Evolutionary conservation across 768 basidiomycete species (phyloP), one percentile per base, ranked within the genome.

Genomic region (Wakefieldia striispora): DNA sequence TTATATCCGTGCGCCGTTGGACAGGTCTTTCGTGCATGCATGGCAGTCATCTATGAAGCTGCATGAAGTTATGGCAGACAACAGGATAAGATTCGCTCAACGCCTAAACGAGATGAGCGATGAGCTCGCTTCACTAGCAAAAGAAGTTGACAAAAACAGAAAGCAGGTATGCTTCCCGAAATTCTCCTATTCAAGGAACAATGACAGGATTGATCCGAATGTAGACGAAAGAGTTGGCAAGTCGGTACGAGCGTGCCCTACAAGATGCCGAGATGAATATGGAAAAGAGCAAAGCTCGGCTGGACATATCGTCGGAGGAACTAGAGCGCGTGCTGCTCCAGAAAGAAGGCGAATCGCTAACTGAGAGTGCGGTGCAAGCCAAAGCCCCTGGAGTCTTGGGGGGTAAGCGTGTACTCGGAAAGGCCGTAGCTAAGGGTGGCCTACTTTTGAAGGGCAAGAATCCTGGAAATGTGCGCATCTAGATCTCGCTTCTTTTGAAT

Each of bases 101-200:
- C 82, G 92, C 37, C 74, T 99, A 37, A 88, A 87, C 63, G 97
- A 99, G 69, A 98, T 97, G 92, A 86, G 88, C 62, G 94, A 97
- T n/a, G 97, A 99, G 62, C 76, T 99, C 23, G 72, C 79, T 16
- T 86, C 79, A 10, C 73, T 98, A 5, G 81, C 84, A 0, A 91
- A 91, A 59, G 95, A 98, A 67, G 91, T 97, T 1, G 97, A 99
- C 57, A 94, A 92, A 74, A 88, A 88, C 65, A 75, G 95, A 45
- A 98, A 98, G 70, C 78, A 85, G 71, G 93, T 89, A 50, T 45
- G 76, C 60, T 38, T 17, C 19, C 21, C 43, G 5, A 17, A 6
- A 26, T 26, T 44, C 27, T 31, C n/a, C 35, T 44, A 35, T 17
- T n/a, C 33, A 49, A 36, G 29, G 29, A 29, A 29, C 29, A 29